Percentiles rank a stretch among this genome's conserved stretches.
These are phyloP conservation scores for Knufia petricola DNA, from an alignment of 2,329 filamentous ascomycete species.

Conservation along the genomic window DNA sequence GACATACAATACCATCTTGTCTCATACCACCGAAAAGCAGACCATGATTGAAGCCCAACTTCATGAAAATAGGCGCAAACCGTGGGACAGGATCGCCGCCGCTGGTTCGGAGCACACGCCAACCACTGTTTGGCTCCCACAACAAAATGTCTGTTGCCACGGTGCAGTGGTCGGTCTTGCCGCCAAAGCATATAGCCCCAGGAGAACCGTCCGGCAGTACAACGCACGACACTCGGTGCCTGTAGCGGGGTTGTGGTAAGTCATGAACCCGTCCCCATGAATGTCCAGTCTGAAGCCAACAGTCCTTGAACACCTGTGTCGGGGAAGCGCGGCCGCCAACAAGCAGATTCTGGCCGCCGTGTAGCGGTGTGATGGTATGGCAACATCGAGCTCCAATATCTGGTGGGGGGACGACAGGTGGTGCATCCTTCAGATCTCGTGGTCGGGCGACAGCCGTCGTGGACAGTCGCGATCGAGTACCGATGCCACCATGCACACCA, in stretches of 20 bases:
- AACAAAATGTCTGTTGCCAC: conserved; percentile 47
- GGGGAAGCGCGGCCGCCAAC: conserved; percentile 74
- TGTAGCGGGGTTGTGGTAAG: conserved; percentile 62
- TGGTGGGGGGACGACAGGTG: conserved; percentile 35
- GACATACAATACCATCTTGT: conserved; percentile 51
- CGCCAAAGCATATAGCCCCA: conserved; percentile 52
- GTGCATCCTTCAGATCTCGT: conserved; percentile 40
- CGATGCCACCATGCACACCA: conserved; percentile 34
- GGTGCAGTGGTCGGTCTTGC: conserved; percentile 43
- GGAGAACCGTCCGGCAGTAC: conserved; percentile 28
- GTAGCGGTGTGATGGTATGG: conserved; percentile 63
- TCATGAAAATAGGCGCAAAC: conserved; percentile 46
- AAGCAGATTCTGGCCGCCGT: conserved; percentile 50
- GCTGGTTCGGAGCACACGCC: conserved; percentile 36
- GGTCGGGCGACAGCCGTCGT: conserved; percentile 39
- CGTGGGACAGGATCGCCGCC: conserved; percentile 37
- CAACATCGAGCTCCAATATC: conserved; percentile 50
- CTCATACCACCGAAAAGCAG: conserved; percentile 64
- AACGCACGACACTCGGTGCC: conserved; percentile 56
- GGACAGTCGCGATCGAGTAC: conserved; percentile 38
- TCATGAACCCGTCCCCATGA: conserved; percentile 56
- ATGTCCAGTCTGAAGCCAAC: conserved; percentile 59
- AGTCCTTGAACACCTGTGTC: conserved; percentile 57
- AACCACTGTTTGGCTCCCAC: conserved; percentile 44
- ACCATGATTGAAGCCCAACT: conserved; percentile 41